phyloP scores from a whole-genome alignment of 2,329 filamentous ascomycete genomes.

The Acephala macrosclerotiorum region DNA sequence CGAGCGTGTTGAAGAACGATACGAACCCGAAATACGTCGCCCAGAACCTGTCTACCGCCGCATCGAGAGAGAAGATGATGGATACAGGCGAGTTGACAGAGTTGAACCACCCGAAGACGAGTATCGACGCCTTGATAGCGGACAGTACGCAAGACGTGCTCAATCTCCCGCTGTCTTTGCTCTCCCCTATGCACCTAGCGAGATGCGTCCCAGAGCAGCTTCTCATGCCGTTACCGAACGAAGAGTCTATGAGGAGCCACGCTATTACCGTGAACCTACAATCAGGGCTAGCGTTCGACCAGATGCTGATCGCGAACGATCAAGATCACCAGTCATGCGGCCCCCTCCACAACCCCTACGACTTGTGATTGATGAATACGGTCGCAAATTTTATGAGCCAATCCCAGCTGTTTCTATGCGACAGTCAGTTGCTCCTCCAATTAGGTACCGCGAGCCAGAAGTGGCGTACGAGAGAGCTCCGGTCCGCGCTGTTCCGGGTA shows the following conservation, averaged over 20 bases:
- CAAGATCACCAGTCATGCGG: slow-evolving; percentile 57
- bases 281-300: slow-evolving; percentile 57
- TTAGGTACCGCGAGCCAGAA: slow-evolving; percentile 57
- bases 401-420: slow-evolving; percentile 52
- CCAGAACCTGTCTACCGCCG: slow-evolving; percentile 37
- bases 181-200: slow-evolving; percentile 36
- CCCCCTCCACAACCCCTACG: slow-evolving; percentile 60
- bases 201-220: slow-evolving; percentile 36
- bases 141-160: slow-evolving; percentile 35
- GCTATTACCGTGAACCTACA: slow-evolving; percentile 54
- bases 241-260: slow-evolving; percentile 42
- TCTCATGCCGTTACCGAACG: slow-evolving; percentile 40
- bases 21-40: slow-evolving; percentile 36
- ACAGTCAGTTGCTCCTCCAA: slow-evolving; percentile 61
- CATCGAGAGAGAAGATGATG: slow-evolving; percentile 39
- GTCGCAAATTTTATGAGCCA: slow-evolving; percentile 78
- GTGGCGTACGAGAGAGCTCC: slow-evolving; percentile 69
- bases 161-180: slow-evolving; percentile 40
- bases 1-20: slow-evolving; percentile 36
- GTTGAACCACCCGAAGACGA: slow-evolving; percentile 23
- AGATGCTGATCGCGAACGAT: slow-evolving; percentile 56
- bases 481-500: slow-evolving; percentile 37
- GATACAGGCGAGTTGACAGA: slow-evolving; percentile 35
- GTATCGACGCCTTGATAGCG: slow-evolving; percentile 36
- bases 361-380: slow-evolving; percentile 83